Evolutionary conservation across 2,329 filamentous ascomycete species (phyloP), one percentile per base, ranked within the genome.

Genomic region (Bisporella sp.): DNA sequence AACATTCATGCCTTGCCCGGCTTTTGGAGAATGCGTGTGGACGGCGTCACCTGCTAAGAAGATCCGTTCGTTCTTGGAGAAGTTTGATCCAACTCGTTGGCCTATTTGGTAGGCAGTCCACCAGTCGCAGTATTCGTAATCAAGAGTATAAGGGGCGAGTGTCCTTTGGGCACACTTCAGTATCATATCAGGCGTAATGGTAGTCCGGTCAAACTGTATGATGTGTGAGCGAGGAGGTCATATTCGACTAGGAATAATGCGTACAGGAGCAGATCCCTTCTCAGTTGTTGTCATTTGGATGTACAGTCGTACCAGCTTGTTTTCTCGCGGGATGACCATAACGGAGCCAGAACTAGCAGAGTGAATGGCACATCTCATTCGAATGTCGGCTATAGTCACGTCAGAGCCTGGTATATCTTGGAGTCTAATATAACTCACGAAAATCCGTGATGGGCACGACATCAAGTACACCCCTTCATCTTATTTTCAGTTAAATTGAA

Each of bases 131-230:
- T 85, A 76, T 35, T 76, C 67, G 57, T 85, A 86, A 0, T 75
- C 73, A 2, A 90, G 66, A 32, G 73, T 82, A 62, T 88, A 90
- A 0, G 86, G 87, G 0, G 70, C 68, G 29, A 90, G 69, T 45
- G 85, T 89, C 50, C 71, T 76, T 60, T 82, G 77, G 0, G 84
- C 85, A 0, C 78, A 73, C 43, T 74, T 69, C 44, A 88, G 72
- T 49, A 90, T 83, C 1, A 75, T 66, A 1, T 84, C 75, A 0
- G 81, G 79, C 0, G 74, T 86, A 59, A 88, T 82, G 56, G 79
- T 76, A 13, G 76, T 78, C 11, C 80, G 71, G 57, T 85, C 79
- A 5, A 79, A 71, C 46, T 74, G 35, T 31, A 8, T 6, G 31
- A 37, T 7, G 8, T 1, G 64, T 66, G 53, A 48, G 50, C 31